Evolutionary conservation across 2,329 filamentous ascomycete species (phyloP).

Genomic region (Pezicula rhizophila): DNA sequence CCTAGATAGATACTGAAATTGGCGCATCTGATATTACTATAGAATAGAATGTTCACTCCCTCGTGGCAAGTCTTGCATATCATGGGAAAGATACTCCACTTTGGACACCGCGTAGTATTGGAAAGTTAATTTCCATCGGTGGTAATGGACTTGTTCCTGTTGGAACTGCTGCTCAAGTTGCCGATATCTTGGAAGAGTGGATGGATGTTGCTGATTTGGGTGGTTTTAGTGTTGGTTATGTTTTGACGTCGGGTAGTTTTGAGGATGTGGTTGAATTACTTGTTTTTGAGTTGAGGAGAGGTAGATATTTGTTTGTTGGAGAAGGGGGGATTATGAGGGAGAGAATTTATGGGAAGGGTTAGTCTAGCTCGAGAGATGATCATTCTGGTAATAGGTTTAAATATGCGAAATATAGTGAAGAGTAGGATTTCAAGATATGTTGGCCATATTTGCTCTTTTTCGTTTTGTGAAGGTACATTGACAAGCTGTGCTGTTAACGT

Average conservation of each 20-base stretch:
- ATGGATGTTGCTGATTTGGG: constrained; percentile 64
- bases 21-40: constrained; percentile 48
- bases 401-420: constrained; percentile 56
- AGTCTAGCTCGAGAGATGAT: constrained; percentile 49
- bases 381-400: constrained; percentile 55
- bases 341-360: constrained; percentile 56
- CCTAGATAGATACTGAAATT: constrained; percentile 54
- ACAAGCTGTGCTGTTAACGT: no score
- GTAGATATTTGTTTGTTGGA: constrained; percentile 37
- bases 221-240: constrained; percentile 69
- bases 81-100: constrained; percentile 40
- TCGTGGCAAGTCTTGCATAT: constrained; percentile 42
- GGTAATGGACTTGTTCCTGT: constrained; percentile 53
- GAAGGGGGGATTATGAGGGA: constrained; percentile 47
- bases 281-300: constrained; percentile 58
- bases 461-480: no score
- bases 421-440: constrained; percentile 17
- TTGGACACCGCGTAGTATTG: constrained; percentile 68
- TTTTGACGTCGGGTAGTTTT: constrained; percentile 60
- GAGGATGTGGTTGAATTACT: constrained; percentile 61
- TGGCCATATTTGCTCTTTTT: no score
- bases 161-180: constrained; percentile 45
- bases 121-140: constrained; percentile 61
- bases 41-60: constrained; percentile 43
- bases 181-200: constrained; percentile 62